Evolutionary conservation across 2,329 filamentous ascomycete genomes (phyloP), one percentile per base, ranked within the genome.

Genomic region (Plenodomus biglobosus): DNA sequence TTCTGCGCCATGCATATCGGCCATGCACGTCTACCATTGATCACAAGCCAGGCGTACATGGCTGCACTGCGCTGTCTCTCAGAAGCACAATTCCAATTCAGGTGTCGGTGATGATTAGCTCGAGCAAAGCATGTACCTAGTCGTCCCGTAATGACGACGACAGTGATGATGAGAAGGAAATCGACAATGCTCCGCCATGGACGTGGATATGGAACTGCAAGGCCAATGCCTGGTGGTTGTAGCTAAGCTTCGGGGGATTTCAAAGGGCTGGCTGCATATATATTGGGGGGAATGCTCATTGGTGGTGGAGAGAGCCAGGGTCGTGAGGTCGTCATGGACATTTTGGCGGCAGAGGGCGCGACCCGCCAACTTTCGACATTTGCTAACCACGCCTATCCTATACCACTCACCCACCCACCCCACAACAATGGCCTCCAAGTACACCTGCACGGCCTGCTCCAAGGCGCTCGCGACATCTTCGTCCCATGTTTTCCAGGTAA

Each of bases 401-500:
- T n/a, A n/a, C 44, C 32, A 24, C 41, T 21, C 41, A 32, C 35
- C 39, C 44, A 49, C 45, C 40, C 21, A 32, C 41, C 45, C 40
- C 42, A 46, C 52, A 34, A 51, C 59, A 54, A 73, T 73, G 71
- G 66, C 70, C 34, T 64, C 67, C 40, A 64, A 52, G 46, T 71
- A 65, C 57, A 69, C 65, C 5, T 73, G 71, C 55, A 62, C 58
- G 51, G 59, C 67, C 50, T 73, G 71, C 56, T 64, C 62, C 2
- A 54, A 56, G 44, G 64, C 67, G 18, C 37, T 72, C 10, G 48
- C 52, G 6, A 60, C 42, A 32, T 36, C 55, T 39, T 57, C 48
- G 32, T 46, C 54, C 15, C 43, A 50, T 21, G 47, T 50, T 30
- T 36, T 62, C n/a, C 58, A 60, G 43, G 65, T 68, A 58, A 32